Base-by-base conservation (phyloP, 1,139 yeast species). In the Taphrina confusa region DNA sequence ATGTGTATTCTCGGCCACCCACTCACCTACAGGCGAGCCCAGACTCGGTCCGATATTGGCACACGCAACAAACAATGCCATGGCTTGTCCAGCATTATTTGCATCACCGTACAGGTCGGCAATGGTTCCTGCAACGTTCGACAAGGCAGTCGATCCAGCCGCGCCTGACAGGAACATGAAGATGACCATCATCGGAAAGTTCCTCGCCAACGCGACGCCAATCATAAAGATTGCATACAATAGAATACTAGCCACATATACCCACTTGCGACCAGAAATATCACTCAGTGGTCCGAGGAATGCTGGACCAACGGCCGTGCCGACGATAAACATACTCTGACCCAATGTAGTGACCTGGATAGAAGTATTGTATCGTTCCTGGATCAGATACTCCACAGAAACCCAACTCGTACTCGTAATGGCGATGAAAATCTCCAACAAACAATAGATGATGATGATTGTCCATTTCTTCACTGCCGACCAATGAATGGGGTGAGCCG, bases 211-310 rank as follows among this genome's bases (percentile, higher is more conserved):
- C 0, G 80, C 85, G 68, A 86, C 81, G 5, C 82, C 84, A 49
- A 83, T 67, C 66, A 82, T 81, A 71, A 83, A 83, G 18, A 77
- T 67, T 27, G 79, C 75, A 30, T 79, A 72, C 34, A 82, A 69
- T 74, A 82, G 76, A 44, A 82, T 78, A 4, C 85, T 78, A 3
- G 73, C 62, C 62, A 57, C 61, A 44, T 61, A 61, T 33, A 61
- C 61, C 61, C 61, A 50, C 31, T 57, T 56, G 3, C 95, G 80
- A 56, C 96, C 95, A 66, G 78, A 83, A 55, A 85, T 70, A 71
- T 86, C 95, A 6, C 91, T 84, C 47, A 87, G 69, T 3, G 95
- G 95, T 20, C 92, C 95, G 83, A 87, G 87, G 39, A 86, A 66
- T 37, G 86, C 75, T 5, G 95, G 95, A 16, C 95, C 95, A 0